phyloP scores from a whole-genome alignment of 2,329 filamentous ascomycete genomes.

The Fusarium lyarnte region DNA sequence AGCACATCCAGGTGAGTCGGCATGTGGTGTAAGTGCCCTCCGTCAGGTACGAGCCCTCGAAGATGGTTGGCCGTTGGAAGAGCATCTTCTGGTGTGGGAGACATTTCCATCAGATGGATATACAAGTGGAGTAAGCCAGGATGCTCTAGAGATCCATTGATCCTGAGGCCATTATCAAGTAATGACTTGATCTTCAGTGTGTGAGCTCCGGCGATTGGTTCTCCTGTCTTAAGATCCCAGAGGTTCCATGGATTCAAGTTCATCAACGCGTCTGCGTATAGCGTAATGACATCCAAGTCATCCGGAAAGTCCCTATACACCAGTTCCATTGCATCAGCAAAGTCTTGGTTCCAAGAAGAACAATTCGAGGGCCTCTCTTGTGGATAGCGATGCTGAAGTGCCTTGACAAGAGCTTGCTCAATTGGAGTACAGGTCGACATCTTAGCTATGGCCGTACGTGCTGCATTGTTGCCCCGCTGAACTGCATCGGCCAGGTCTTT shows the following conservation, averaged over 20 bases:
- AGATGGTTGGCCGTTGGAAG: constrained; percentile 69
- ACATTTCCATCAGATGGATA: constrained; percentile 84
- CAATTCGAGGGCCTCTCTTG: not conserved
- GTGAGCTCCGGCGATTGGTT: not conserved
- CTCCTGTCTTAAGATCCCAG: not conserved
- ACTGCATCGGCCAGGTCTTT: constrained; percentile 55
- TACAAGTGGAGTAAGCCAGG: constrained; percentile 79
- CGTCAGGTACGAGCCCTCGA: constrained; percentile 72
- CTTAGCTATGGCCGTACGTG: not conserved
- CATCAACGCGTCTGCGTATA: constrained; percentile 58
- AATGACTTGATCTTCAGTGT: not conserved
- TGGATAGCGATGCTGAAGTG: constrained; percentile 70
- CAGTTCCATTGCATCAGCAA: constrained; percentile 52
- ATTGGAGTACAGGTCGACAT: not conserved
- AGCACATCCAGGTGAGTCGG: constrained; percentile 77
- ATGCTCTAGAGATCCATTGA: constrained; percentile 59
- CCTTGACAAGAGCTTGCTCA: constrained; percentile 71
- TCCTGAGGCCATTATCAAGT: not conserved
- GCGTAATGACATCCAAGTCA: constrained; percentile 51
- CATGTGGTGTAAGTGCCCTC: constrained; percentile 80
- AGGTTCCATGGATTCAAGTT: constrained; percentile 48
- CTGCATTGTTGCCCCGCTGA: constrained; percentile 42
- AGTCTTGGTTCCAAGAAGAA: constrained; percentile 45
- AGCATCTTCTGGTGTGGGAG: constrained; percentile 69
- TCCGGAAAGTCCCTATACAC: constrained; percentile 51